phyloP scores from a whole-genome alignment of 2,329 filamentous ascomycete species.

The Peltaster fructicola region DNA sequence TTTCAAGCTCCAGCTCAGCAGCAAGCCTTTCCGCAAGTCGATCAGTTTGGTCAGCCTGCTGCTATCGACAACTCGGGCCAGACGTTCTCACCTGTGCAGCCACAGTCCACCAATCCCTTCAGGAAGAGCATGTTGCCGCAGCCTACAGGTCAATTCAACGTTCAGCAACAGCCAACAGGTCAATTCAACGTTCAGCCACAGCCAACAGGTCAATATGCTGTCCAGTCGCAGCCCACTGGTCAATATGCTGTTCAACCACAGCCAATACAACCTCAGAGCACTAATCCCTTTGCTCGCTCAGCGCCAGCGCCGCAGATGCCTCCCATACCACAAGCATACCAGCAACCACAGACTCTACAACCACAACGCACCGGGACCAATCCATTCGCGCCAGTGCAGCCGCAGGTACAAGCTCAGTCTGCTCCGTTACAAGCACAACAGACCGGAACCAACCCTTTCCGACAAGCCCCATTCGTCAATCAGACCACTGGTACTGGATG shows the following conservation, averaged over 20 bases:
- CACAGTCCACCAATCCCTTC: constrained; percentile 76
- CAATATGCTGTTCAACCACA: constrained; percentile 5
- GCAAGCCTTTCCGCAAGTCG: too few species aligned
- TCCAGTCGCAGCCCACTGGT: constrained; percentile 9
- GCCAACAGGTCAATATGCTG: constrained; percentile 2
- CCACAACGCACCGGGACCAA: constrained; percentile 52
- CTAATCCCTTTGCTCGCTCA: constrained; percentile 46
- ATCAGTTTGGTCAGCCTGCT: too few species aligned
- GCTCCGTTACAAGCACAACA: constrained; percentile 48
- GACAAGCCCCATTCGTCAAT: constrained; percentile 78
- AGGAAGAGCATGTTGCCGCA: constrained; percentile 65
- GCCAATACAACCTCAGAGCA: constrained; percentile 15
- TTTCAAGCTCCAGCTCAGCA: too few species aligned
- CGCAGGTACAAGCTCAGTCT: constrained; percentile 4
- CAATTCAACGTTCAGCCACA: too few species aligned
- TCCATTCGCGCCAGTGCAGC: constrained; percentile 40
- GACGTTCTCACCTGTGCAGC: constrained; percentile 24
- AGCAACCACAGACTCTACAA: constrained; percentile 27
- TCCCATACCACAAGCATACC: constrained; percentile 8
- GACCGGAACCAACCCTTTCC: constrained; percentile 89
- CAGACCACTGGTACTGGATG: constrained; percentile 76
- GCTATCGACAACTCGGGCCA: too few species aligned
- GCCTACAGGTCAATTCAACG: constrained; percentile 2
- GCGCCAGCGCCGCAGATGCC: constrained; percentile 6
- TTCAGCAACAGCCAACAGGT: constrained; percentile 9